A percentile compares a stretch with the other conserved stretches of the same genome.
Conservation (phyloP, 1,284 basidiomycete species). For the Malassezia pachydermatis region DNA sequence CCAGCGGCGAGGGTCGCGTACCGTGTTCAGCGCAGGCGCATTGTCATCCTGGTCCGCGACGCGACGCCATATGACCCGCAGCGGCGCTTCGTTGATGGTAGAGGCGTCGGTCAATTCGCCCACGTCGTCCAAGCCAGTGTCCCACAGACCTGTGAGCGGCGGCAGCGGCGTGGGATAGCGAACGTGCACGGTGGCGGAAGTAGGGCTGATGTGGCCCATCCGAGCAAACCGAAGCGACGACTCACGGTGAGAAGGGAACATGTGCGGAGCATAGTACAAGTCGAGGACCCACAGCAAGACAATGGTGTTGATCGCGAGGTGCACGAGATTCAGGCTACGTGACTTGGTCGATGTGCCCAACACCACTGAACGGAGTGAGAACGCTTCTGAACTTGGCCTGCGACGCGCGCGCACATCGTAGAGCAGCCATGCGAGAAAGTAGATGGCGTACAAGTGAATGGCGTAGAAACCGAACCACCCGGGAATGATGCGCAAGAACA, state of each 20-base stretch:
- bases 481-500: conserved; percentile 42
- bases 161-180: conserved; percentile 41
- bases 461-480: conserved; percentile 16
- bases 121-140: conserved; percentile 18
- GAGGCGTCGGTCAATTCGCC: conserved; percentile 20
- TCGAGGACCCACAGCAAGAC: conserved; percentile 38
- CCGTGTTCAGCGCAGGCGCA: conserved; percentile 11
- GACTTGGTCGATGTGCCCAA: conserved; percentile 31
- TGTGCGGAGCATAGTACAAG: conserved; percentile 37
- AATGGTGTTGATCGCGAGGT: conserved; percentile 30
- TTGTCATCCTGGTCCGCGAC: conserved; percentile 16
- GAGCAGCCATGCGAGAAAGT: conserved; percentile 25
- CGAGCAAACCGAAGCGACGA: conserved; percentile 41
- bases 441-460: conserved; percentile 8
- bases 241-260: conserved; percentile 44
- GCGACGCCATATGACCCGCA: conserved; percentile 28
- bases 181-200: conserved; percentile 35
- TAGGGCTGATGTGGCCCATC: conserved; percentile 35
- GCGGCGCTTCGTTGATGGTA: conserved; percentile 22
- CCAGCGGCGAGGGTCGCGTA: conserved; percentile 34
- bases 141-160: conserved; percentile 27
- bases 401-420: conserved; percentile 23
- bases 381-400: background rate
- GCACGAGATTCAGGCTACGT: conserved; percentile 26
- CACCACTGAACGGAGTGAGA: conserved; percentile 3